Evolutionary conservation across 2,329 filamentous ascomycete species (phyloP), one percentile per base, ranked within the genome.

Genomic region (Microascus cirrosus): DNA sequence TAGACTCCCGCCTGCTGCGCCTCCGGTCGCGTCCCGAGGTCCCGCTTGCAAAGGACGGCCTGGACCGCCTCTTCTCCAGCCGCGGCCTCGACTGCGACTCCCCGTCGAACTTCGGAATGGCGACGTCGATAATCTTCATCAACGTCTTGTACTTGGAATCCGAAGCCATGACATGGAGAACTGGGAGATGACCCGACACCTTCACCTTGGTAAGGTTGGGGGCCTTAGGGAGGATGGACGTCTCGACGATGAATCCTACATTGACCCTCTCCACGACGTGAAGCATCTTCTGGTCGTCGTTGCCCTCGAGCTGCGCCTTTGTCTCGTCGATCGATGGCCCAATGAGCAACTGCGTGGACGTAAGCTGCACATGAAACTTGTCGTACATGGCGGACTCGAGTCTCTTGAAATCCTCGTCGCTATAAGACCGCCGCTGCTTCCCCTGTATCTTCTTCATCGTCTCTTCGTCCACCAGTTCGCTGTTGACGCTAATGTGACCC

Each of bases 251-350:
- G 69, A 99, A 97, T 69, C 97, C 90, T 64, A 99, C 89, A 64
- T 96, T 99, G 75, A 99, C 99, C 63, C 90, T 86, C 69, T 99
- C 93, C 39, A 99, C 90, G 58, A 99, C 85, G 68, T 97, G 93
- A 63, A 95, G 80, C 61, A 86, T 85, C 59, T 86, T 86, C 1
- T 80, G 77, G 7, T 87, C 82, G 28, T 86, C 82, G 61, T 83
- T 81, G 32, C 84, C 78, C 13, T 81, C 80, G 3, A 99, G 77
- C 64, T 96, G 90, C 4, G 85, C 80, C 67, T 93, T 94, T 0
- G 95, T 94, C 62, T 90, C 89, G 57, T 95, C 87, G 54, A 99
- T 90, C 0, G 93, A 95, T 0, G 92, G 91, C 0, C 94, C 94
- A 61, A 99, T 96, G 52, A 99, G 80, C 20, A 99, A 85, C 70